Evolutionary conservation across 176 grass and related monocot species (phyloP).

Genomic region (Phyllostachys edulis): DNA sequence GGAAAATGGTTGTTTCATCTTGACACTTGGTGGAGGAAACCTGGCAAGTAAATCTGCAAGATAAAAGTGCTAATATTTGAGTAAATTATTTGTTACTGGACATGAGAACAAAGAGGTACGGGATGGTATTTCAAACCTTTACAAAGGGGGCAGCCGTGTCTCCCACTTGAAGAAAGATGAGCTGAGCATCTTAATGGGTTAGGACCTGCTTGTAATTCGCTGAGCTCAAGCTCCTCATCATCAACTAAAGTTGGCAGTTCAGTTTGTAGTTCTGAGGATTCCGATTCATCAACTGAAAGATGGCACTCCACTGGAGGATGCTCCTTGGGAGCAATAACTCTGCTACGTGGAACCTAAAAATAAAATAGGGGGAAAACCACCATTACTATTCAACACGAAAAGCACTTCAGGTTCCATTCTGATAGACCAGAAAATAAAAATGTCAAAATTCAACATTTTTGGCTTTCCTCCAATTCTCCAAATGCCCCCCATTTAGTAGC

Average conservation of each 20-base stretch:
- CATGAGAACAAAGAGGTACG: neutral
- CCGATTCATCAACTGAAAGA: constrained; percentile 63
- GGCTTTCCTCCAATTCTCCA: neutral
- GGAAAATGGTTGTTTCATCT: constrained; percentile 85
- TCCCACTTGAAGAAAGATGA: constrained; percentile 88
- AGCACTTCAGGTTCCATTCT: neutral
- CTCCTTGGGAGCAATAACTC: constrained; percentile 45
- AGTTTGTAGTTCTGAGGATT: constrained; percentile 51
- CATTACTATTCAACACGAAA: neutral
- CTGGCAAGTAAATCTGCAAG: constrained; percentile 84
- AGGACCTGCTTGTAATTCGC: constrained; percentile 86
- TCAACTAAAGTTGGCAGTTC: constrained; percentile 57
- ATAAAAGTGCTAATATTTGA: constrained; percentile 6
- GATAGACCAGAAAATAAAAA: neutral
- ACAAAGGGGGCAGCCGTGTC: constrained; percentile 85
- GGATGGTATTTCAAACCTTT: constrained; percentile 59
- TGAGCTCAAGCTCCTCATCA: constrained; percentile 94
- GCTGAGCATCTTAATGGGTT: constrained; percentile 90
- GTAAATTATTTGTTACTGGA: constrained; percentile 28
- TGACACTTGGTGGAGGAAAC: constrained; percentile 90
- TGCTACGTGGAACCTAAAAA: constrained; percentile 46
- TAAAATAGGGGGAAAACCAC: constrained; percentile 30
- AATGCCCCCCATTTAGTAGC: neutral
- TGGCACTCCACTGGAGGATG: constrained; percentile 55
- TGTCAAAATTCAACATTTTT: neutral